phyloP scores from a whole-genome alignment of 148 eudicot genomes.

The Chenopodium formosanum region DNA sequence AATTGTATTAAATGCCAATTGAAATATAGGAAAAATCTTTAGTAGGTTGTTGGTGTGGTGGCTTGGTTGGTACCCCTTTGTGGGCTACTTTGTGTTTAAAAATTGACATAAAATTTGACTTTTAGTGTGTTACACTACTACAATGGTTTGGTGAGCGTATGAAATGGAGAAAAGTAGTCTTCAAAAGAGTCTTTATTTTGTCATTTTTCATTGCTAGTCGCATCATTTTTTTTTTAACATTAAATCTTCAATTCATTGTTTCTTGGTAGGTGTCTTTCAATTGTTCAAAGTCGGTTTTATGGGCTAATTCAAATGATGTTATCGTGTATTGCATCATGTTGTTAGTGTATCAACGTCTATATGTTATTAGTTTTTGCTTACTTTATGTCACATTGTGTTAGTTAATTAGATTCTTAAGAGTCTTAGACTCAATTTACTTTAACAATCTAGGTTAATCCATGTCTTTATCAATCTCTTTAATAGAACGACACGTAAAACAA shows the following conservation, averaged over 20 bases:
- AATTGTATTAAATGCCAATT: background rate
- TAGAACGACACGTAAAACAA: too few relatives aligned
- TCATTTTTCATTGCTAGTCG: background rate
- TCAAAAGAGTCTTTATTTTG: background rate
- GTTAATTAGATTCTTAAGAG: background rate
- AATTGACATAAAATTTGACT: background rate
- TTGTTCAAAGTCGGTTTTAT: background rate
- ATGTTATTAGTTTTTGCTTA: background rate
- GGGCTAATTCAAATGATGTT: background rate
- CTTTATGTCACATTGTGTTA: constrained; percentile 2
- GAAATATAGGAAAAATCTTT: background rate
- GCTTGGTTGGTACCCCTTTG: background rate
- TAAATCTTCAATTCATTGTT: background rate
- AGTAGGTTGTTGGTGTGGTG: background rate
- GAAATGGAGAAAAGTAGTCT: background rate
- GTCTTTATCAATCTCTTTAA: too few relatives aligned
- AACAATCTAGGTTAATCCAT: background rate
- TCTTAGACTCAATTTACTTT: background rate
- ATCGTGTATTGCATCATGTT: background rate
- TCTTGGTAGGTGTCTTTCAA: background rate
- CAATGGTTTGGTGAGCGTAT: constrained; percentile 8
- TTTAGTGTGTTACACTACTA: background rate
- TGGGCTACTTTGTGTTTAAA: background rate
- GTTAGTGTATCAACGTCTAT: constrained; percentile 6
- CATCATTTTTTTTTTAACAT: background rate